Evolutionary conservation across 306 rosid species (phyloP).

Genomic region (Calophaca sinica): DNA sequence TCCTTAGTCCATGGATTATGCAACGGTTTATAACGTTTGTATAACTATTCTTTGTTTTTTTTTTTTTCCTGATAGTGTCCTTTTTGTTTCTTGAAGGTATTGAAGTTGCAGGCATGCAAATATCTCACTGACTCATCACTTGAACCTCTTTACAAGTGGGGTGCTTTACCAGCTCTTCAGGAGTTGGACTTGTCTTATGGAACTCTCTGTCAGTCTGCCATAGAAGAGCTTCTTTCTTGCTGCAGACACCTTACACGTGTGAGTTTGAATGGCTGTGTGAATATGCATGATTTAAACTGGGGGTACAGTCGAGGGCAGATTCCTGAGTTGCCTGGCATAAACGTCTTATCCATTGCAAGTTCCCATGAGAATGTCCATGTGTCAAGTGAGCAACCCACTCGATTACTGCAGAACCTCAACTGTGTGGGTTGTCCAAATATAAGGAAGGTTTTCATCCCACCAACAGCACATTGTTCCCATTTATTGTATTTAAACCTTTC

Average conservation of each 20-base stretch:
- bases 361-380: slow-evolving; percentile 49
- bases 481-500: slow-evolving; percentile 81
- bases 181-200: slow-evolving; percentile 97
- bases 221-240: slow-evolving; percentile 96
- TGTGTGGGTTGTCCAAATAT: slow-evolving; percentile 95
- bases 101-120: slow-evolving; percentile 97
- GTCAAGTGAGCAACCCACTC: slow-evolving; percentile 65
- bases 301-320: slow-evolving; percentile 56
- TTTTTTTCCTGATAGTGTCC: slow-evolving; percentile 17
- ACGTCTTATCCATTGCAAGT: slow-evolving; percentile 48
- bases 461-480: slow-evolving; percentile 74
- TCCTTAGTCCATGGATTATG: slow-evolving; percentile 15
- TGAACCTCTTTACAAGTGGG: slow-evolving; percentile 93
- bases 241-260: slow-evolving; percentile 88
- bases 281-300: slow-evolving; percentile 98
- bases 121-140: slow-evolving; percentile 82
- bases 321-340: slow-evolving; percentile 49
- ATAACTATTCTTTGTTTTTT: not conserved
- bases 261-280: slow-evolving; percentile 96
- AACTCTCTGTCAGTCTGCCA: slow-evolving; percentile 88
- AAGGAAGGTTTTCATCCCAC: slow-evolving; percentile 89
- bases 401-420: slow-evolving; percentile 85
- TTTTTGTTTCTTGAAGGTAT: slow-evolving; percentile 67
- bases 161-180: slow-evolving; percentile 91
- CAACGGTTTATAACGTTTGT: not conserved